Percentiles rank a stretch among this genome's conserved stretches.
These are phyloP conservation scores for Coemansia sp. DNA, from an alignment of 192 early-diverging fungal genomes.

Conservation along the genomic window DNA sequence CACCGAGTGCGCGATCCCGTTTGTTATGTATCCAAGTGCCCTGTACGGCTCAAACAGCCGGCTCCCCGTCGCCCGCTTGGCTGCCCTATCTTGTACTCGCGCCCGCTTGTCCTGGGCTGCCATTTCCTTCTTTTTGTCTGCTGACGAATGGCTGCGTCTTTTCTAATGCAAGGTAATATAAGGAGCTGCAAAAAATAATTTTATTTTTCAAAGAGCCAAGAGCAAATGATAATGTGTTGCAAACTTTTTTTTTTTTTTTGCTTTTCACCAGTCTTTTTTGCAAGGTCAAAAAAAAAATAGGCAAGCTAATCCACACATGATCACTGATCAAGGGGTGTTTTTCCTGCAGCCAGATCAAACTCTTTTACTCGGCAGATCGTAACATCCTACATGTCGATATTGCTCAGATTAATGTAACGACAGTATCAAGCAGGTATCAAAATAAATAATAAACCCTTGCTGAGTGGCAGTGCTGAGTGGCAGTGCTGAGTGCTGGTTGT, in stretches of 20 bases:
- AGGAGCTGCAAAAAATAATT: background rate
- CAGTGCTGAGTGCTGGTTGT: no score
- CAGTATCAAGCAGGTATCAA: no score
- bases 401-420: no score
- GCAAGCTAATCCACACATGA: background rate
- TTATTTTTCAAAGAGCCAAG: background rate
- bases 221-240: background rate
- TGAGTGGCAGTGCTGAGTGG: no score
- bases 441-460: no score
- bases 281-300: background rate
- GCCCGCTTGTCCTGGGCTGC: constrained; percentile 32
- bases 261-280: background rate
- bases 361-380: no score
- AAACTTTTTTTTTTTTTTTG: background rate
- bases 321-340: background rate
- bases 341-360: no score
- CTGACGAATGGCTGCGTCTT: background rate
- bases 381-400: no score
- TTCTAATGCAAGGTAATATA: no score
- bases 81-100: constrained; percentile 15
- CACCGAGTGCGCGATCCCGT: constrained; percentile 75
- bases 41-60: constrained; percentile 85
- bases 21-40: constrained; percentile 88
- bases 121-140: constrained; percentile 2
- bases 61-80: constrained; percentile 41